These are phyloP conservation scores for Entomortierella beljakovae DNA, from an alignment of 192 early-diverging fungal genomes.

Conservation along the genomic window DNA sequence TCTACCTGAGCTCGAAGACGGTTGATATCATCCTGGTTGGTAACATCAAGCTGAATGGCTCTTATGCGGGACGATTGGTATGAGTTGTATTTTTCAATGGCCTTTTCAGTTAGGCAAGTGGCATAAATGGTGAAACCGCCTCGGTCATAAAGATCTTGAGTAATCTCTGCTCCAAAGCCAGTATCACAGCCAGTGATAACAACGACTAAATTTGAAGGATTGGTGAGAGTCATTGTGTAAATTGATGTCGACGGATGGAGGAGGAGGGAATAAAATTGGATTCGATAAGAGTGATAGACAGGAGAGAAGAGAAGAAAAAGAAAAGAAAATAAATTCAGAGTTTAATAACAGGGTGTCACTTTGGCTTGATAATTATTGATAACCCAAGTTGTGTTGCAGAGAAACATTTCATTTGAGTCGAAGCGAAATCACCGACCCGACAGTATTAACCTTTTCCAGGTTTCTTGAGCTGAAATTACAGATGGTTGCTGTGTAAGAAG, in stretches of 20 bases:
- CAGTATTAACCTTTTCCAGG: too few relatives aligned
- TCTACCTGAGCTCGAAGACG: conserved; percentile 40
- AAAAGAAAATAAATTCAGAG: not conserved
- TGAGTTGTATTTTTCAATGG: conserved; percentile 31
- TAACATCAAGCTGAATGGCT: conserved; percentile 48
- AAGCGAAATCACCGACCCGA: too few relatives aligned
- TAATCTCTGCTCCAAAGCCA: conserved; percentile 47
- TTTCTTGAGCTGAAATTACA: too few relatives aligned
- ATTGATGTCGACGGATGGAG: not conserved
- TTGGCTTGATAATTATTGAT: not conserved
- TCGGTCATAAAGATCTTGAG: conserved; percentile 35
- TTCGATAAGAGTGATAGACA: too few relatives aligned
- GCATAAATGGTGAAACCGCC: conserved; percentile 49
- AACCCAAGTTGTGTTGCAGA: too few relatives aligned
- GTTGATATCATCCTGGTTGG: conserved; percentile 43
- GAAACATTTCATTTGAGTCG: too few relatives aligned
- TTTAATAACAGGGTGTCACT: not conserved
- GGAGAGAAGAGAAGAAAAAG: not conserved
- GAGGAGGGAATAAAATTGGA: not conserved
- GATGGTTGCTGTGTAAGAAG: too few relatives aligned
- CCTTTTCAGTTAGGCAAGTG: conserved; percentile 41
- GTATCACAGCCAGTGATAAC: conserved; percentile 51
- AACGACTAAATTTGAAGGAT: conserved; percentile 33
- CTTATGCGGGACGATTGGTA: conserved; percentile 34
- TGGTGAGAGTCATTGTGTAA: conserved; percentile 26